A percentile compares a stretch with the other conserved stretches of the same genome.
Conservation (phyloP, 2,329 filamentous ascomycete species). For the Elsinoe fawcettii region DNA sequence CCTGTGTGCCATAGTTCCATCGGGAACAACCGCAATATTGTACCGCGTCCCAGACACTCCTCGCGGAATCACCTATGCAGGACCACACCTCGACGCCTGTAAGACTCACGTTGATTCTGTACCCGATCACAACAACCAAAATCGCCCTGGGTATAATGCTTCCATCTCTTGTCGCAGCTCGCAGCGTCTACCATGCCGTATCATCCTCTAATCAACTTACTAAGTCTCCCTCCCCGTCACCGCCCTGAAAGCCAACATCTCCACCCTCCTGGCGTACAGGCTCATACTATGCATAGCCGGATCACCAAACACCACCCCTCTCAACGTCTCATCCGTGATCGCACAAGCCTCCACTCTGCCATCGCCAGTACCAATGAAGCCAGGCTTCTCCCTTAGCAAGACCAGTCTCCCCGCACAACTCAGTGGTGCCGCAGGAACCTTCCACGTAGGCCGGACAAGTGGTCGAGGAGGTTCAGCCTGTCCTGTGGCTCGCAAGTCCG, state of each 20-base stretch:
- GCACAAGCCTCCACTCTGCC: constrained; percentile 59
- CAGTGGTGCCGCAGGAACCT: constrained; percentile 56
- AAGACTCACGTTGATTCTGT: too few relatives aligned
- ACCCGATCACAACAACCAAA: too few relatives aligned
- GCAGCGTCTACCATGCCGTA: background rate
- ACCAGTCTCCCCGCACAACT: constrained; percentile 64
- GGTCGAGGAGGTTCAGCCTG: constrained; percentile 18
- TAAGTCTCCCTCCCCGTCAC: constrained; percentile 43
- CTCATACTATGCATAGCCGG: constrained; percentile 73
- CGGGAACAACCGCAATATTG: too few relatives aligned
- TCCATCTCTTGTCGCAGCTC: background rate
- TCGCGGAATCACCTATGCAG: too few relatives aligned
- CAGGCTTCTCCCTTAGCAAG: constrained; percentile 47
- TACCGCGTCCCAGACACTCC: too few relatives aligned
- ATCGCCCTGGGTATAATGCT: background rate
- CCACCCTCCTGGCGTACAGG: constrained; percentile 64
- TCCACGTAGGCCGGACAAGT: constrained; percentile 46
- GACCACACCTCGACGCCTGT: too few relatives aligned
- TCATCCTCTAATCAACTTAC: background rate
- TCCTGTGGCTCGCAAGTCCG: background rate
- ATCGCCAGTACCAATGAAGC: constrained; percentile 31
- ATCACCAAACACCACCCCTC: constrained; percentile 71
- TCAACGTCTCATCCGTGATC: constrained; percentile 59
- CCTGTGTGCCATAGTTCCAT: too few relatives aligned
- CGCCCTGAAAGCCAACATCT: constrained; percentile 61